Evolutionary conservation across 1,284 basidiomycete genomes (phyloP).

Genomic region (Puccinia polysora): DNA sequence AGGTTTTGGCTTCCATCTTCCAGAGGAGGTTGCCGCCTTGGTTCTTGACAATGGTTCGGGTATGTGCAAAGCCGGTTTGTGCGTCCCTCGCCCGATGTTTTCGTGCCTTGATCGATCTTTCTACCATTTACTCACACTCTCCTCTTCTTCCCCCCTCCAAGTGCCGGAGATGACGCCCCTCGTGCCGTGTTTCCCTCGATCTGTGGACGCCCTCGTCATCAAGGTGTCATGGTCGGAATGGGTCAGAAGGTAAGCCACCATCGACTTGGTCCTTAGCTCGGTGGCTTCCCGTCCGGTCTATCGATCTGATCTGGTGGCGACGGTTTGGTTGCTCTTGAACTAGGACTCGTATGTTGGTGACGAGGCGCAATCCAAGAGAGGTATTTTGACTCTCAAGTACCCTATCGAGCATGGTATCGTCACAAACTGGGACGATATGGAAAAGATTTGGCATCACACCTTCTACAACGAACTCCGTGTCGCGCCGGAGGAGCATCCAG

Average conservation of each 20-base stretch:
- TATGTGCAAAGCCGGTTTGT: conserved; percentile 79
- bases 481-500: conserved; percentile 77
- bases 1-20: too few relatives aligned
- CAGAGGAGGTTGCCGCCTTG: conserved; percentile 52
- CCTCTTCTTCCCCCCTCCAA: background rate
- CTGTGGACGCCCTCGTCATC: conserved; percentile 84
- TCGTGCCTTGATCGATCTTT: background rate
- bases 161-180: conserved; percentile 68
- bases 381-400: conserved; percentile 83
- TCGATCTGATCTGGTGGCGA: too few relatives aligned
- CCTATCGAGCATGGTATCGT: conserved; percentile 65
- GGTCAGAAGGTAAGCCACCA: conserved; percentile 51
- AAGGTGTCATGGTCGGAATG: conserved; percentile 75
- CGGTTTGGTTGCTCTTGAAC: conserved; percentile 53
- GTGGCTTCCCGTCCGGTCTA: too few relatives aligned
- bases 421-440: conserved; percentile 96
- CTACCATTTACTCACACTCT: background rate
- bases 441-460: conserved; percentile 77
- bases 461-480: conserved; percentile 58
- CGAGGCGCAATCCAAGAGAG: conserved; percentile 91
- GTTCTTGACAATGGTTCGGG: conserved; percentile 57
- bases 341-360: conserved; percentile 59
- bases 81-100: conserved; percentile 8
- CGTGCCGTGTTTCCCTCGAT: conserved; percentile 76
- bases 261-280: too few relatives aligned